Conservation (phyloP, 805 yeast genomes). For the Alloascoidea africana region DNA sequence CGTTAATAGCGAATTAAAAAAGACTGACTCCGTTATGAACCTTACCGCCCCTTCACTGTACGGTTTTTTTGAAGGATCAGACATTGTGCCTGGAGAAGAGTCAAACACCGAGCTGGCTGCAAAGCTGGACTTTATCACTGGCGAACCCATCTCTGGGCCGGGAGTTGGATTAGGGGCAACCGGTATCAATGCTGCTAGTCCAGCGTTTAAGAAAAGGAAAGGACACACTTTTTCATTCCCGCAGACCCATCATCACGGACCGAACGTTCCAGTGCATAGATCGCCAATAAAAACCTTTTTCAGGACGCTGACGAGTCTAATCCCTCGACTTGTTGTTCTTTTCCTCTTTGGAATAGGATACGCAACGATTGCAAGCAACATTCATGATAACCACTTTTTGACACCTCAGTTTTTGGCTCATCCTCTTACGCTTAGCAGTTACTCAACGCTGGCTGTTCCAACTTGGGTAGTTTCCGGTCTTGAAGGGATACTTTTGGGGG, state of each 20-base stretch:
- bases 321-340: constrained; percentile 1
- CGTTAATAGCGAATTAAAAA: constrained; percentile 2
- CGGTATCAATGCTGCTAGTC: no score
- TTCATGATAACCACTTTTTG: constrained; percentile 3
- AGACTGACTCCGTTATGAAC: constrained; percentile 18
- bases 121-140: constrained; percentile 1
- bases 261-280: not conserved
- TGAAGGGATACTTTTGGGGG: constrained; percentile 1
- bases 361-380: not conserved
- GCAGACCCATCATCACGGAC: not conserved
- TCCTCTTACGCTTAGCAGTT: constrained; percentile 3
- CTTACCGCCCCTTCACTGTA: constrained; percentile 30
- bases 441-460: not conserved
- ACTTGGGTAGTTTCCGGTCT: not conserved
- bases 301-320: not conserved
- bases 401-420: constrained; percentile 2
- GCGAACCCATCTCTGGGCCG: no score
- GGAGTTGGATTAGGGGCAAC: no score
- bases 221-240: not conserved
- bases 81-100: constrained; percentile 10
- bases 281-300: not conserved
- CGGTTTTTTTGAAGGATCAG: constrained; percentile 21
- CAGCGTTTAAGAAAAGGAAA: not conserved
- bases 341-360: constrained; percentile 2
- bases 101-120: not conserved